Percentiles rank a stretch among this genome's conserved stretches.
Evolutionary conservation across 2,329 filamentous ascomycete species (phyloP).

Genomic region (Neofusicoccum cordaticola): DNA sequence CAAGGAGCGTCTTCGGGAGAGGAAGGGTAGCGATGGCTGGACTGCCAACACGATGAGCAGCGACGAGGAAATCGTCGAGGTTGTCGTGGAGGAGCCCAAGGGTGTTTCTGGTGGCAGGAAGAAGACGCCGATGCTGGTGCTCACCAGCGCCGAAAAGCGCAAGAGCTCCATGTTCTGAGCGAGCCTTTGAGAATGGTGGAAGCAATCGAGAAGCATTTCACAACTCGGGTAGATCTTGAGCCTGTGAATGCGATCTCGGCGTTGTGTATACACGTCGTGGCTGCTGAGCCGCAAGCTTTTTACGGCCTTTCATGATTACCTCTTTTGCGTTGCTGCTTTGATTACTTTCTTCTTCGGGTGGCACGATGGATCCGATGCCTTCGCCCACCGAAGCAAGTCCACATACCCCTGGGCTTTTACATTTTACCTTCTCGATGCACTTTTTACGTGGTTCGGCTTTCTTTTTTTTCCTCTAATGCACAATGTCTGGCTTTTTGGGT

Average conservation of each 20-base stretch:
- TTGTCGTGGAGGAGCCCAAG: constrained; percentile 54
- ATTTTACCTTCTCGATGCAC: background rate
- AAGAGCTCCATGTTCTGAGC: constrained; percentile 65
- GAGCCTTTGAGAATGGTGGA: constrained; percentile 19
- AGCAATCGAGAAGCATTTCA: constrained; percentile 19
- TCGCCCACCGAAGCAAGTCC: background rate
- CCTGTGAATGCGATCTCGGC: constrained; percentile 19
- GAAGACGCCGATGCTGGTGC: constrained; percentile 80
- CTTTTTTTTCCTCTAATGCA: constrained; percentile 8
- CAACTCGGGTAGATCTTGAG: constrained; percentile 21
- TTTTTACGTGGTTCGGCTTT: constrained; percentile 11
- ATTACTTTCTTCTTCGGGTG: background rate
- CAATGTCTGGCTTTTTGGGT: constrained; percentile 8
- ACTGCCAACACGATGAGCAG: constrained; percentile 65
- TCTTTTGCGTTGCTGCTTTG: constrained; percentile 27
- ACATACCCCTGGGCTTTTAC: background rate
- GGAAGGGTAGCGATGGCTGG: constrained; percentile 37
- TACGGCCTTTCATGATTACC: constrained; percentile 37
- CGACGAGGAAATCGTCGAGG: constrained; percentile 57
- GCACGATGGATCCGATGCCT: background rate
- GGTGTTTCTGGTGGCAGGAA: constrained; percentile 61
- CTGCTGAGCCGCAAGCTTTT: constrained; percentile 26
- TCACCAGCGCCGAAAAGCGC: constrained; percentile 87
- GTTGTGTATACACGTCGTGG: constrained; percentile 35
- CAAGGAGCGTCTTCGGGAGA: constrained; percentile 37